These are phyloP conservation scores for Pulveroboletus sp. DNA, from an alignment of 768 basidiomycete genomes.

Conservation along the genomic window DNA sequence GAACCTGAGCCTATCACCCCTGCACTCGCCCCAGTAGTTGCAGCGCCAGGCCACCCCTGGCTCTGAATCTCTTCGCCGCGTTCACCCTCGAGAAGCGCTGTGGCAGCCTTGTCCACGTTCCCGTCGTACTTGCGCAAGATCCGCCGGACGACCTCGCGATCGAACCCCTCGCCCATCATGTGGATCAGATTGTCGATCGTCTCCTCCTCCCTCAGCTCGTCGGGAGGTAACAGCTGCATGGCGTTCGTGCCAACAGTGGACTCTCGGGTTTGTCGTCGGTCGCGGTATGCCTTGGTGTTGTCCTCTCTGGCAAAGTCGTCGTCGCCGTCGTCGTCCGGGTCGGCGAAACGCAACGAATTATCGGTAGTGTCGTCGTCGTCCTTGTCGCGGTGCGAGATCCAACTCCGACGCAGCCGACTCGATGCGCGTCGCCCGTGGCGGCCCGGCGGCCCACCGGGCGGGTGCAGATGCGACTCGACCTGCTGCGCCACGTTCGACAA, in stretches of 20 bases:
- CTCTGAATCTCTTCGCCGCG: constrained; percentile 34
- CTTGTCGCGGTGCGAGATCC: constrained; percentile 10
- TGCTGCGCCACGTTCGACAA: constrained; percentile 24
- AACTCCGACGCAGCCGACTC: constrained; percentile 17
- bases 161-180: constrained; percentile 40
- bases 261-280: too few relatives aligned
- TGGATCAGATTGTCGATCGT: constrained; percentile 32
- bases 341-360: constrained; percentile 15
- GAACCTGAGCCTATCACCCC: not conserved
- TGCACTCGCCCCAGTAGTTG: constrained; percentile 3
- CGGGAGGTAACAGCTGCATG: constrained; percentile 22
- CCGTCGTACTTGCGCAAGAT: constrained; percentile 60
- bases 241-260: too few relatives aligned
- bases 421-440: constrained; percentile 7
- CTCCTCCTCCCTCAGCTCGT: constrained; percentile 28
- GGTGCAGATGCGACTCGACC: constrained; percentile 21
- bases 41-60: constrained; percentile 7
- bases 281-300: too few relatives aligned
- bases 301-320: constrained; percentile 5
- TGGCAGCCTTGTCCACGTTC: constrained; percentile 52
- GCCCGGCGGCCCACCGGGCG: not conserved
- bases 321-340: constrained; percentile 15
- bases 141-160: constrained; percentile 46
- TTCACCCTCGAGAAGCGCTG: constrained; percentile 52
- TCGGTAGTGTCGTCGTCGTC: constrained; percentile 8